Conservation (phyloP, 768 basidiomycete species). For the Rickenella mellea region DNA sequence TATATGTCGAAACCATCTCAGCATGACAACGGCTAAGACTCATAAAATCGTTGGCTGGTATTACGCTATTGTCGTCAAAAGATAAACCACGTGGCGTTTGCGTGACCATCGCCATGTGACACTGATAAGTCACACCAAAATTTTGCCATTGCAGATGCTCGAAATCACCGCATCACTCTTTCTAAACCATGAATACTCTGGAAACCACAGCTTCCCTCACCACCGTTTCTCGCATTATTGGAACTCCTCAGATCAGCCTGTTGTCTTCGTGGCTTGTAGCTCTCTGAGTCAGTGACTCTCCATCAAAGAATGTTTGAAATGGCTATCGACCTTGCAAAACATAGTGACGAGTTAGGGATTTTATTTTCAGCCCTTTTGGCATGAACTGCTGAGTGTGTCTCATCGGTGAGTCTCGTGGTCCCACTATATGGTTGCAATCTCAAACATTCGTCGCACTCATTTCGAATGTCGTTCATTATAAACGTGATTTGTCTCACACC, state of each 20-base stretch:
- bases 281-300: slow-evolving; percentile 94
- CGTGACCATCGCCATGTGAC: too few relatives aligned
- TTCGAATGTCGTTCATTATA: slow-evolving; percentile 8
- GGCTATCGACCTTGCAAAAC: slow-evolving; percentile 92
- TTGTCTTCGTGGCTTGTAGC: slow-evolving; percentile 93
- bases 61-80: too few relatives aligned
- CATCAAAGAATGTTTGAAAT: slow-evolving; percentile 99
- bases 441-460: too few relatives aligned
- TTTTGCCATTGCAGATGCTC: too few relatives aligned
- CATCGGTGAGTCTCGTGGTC: slow-evolving; percentile 65
- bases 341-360: slow-evolving; percentile 93
- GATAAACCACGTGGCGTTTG: too few relatives aligned
- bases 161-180: slow-evolving; percentile 1
- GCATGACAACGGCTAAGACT: too few relatives aligned
- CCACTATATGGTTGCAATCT: slow-evolving; percentile 2
- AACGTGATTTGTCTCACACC: slow-evolving; percentile 23
- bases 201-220: slow-evolving; percentile 57
- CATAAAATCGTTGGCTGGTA: too few relatives aligned
- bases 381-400: slow-evolving; percentile 76
- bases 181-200: slow-evolving; percentile 41
- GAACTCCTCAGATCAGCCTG: slow-evolving; percentile 63
- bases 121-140: too few relatives aligned
- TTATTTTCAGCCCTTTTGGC: slow-evolving; percentile 92
- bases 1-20: too few relatives aligned
- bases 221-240: slow-evolving; percentile 54